Base-by-base conservation (phyloP, 2,329 filamentous ascomycete species). In the Neocucurbitaria cava region DNA sequence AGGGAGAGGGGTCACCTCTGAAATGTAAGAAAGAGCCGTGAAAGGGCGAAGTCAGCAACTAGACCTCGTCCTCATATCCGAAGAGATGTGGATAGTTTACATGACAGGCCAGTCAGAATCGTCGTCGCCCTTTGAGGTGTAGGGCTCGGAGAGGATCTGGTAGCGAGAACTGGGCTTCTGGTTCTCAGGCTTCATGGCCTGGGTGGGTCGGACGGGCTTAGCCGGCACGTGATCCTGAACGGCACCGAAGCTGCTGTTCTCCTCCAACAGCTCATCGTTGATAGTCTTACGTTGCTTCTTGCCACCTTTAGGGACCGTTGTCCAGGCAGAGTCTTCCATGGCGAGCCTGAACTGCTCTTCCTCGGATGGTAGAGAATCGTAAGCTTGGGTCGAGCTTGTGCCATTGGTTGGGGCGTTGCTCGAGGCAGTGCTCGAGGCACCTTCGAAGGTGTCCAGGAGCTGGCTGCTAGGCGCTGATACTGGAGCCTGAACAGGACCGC, bases 281-380 rank as follows among this genome's bases (percentile, higher is more conserved):
- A 71, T 68, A 61, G 74, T 77, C 73, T 81, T 82, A 71, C 81
- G 81, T 71, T 83, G 81, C 59, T 78, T 77, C 78, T 87, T 87
- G 68, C 78, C 77, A 35, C 73, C 75, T 61, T 78, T 84, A 28
- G 82, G 77, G 21, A 88, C 85, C 9, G 84, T 85, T 59, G 82
- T 86, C 86, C 86, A 88, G 47, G 82, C 82, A 51, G 81, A 81
- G 41, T 68, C 65, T 79, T 76, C 75, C 65, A 79, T 73, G 13
- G 76, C 77, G 54, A 83, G 75, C 41, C 81, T 80, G 68, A 87
- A 74, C 71, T 88, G 85, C 69, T 87, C 85, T 59, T 87, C 85
- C 70, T 87, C 85, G 3, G 83, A 83, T 15, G 82, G 83, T 35
- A 85, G 74, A 49, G 78, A 78, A 38, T 78, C 75, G 77, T 79